Evolutionary conservation across 2,329 filamentous ascomycete genomes (phyloP).

Genomic region (Colletotrichum sublineola): DNA sequence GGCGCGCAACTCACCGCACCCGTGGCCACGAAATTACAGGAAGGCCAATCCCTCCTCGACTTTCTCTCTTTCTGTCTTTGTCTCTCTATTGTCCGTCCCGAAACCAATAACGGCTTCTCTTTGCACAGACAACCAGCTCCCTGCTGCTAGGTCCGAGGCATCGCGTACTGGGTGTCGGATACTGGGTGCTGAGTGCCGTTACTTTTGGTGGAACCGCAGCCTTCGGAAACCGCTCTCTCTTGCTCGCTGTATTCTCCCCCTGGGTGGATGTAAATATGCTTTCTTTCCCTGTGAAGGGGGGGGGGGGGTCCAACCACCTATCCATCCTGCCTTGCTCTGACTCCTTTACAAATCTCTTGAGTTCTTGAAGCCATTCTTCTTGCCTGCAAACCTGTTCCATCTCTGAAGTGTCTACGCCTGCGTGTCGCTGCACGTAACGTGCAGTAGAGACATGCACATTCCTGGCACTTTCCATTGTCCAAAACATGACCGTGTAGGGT

Average conservation of each 20-base stretch:
- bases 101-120: neutral
- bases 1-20: constrained; percentile 16
- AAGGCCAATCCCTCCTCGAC: neutral
- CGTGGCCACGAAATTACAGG: neutral
- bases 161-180: neutral
- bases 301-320: neutral
- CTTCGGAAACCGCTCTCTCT: constrained; percentile 11
- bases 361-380: neutral
- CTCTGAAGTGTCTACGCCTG: neutral
- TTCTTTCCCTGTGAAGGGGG: constrained; percentile 21
- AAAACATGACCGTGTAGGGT: constrained; percentile 27
- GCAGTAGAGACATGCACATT: constrained; percentile 31
- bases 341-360: neutral
- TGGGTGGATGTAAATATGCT: constrained; percentile 12
- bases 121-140: neutral
- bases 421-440: constrained; percentile 18
- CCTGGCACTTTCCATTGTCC: constrained; percentile 28
- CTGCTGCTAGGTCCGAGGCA: neutral
- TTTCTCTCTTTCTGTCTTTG: neutral
- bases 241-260: neutral
- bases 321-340: neutral
- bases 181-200: neutral
- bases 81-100: neutral
- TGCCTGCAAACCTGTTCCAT: neutral
- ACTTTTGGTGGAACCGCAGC: constrained; percentile 5